Evolutionary conservation across 1,284 basidiomycete species (phyloP), one percentile per base, ranked within the genome.

Genomic region (Tausonia pullulans): DNA sequence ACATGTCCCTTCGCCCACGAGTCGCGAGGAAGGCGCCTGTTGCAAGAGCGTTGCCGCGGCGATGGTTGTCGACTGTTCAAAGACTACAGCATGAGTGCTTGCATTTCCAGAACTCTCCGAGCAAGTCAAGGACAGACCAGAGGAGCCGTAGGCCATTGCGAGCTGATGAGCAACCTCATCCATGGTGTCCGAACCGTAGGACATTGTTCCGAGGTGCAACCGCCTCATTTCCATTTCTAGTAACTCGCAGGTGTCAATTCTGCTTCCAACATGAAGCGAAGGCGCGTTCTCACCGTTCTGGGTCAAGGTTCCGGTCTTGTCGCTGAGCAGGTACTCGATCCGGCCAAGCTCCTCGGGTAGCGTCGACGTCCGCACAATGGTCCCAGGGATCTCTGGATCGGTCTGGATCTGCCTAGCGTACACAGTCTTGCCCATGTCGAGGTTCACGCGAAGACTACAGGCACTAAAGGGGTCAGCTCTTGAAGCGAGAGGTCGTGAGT

Each of bases 361-460:
- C 0, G 96, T 99, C 71, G 89, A 92, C 3, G 96, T 98, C 43
- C 96, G 82, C 3, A 98, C 96, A 67, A 98, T 95, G 1, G 96
- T 98, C 58, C 86, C 84, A 0, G 91, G 90, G 69, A 99, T 98
- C 76, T 98, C 92, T 53, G 72, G 73, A 76, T 99, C 96, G 67
- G 83, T 85, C 86, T 94, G 92, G 67, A 98, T 98, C 71, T 95
- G 90, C 57, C 88, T 85, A 0, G 92, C 91, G 72, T 98, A 98
- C 53, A 98, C 90, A 0, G 94, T 98, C 79, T 99, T 99, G 67
- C 95, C 96, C 94, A 99, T 98, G 75, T 99, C 96, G 60, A 98
- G 81, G 72, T 99, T 99, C 67, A 99, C 95, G 41, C 96, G 88
- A 61, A 99, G 79, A 81, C 92, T 97, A 68, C 14, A 3, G 16